phyloP scores from a whole-genome alignment of 2,329 filamentous ascomycete species.

The Byssochlamys sp. region DNA sequence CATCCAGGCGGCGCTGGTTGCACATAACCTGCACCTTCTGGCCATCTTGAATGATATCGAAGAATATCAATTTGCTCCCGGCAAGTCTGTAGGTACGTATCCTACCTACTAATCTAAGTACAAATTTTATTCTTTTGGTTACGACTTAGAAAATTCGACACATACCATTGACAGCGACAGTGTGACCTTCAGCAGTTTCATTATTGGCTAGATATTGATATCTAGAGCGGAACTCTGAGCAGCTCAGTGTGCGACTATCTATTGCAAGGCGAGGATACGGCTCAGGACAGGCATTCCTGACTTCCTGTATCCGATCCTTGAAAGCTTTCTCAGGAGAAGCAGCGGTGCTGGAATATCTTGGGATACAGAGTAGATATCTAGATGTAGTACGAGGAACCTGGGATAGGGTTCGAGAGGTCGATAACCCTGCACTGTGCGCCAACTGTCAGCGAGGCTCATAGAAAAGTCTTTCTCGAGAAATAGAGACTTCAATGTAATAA shows the following conservation, averaged over 20 bases:
- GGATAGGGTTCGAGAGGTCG: neutral
- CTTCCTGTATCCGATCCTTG: constrained; percentile 27
- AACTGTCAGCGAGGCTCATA: neutral
- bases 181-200: constrained; percentile 31
- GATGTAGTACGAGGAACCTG: constrained; percentile 1
- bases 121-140: constrained; percentile 11
- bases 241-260: constrained; percentile 22
- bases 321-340: constrained; percentile 26
- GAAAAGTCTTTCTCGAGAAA: neutral
- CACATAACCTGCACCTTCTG: constrained; percentile 66
- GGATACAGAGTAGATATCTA: constrained; percentile 4
- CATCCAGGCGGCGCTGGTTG: constrained; percentile 46
- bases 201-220: constrained; percentile 29
- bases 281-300: constrained; percentile 24
- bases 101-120: constrained; percentile 54
- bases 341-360: constrained; percentile 17
- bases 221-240: constrained; percentile 27
- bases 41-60: constrained; percentile 68
- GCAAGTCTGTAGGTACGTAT: constrained; percentile 60
- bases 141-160: constrained; percentile 12
- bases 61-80: constrained; percentile 71
- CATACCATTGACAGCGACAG: constrained; percentile 37
- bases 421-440: neutral
- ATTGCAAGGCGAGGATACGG: constrained; percentile 30
- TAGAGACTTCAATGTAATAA: neutral